A percentile compares a stretch with the other conserved stretches of the same genome.
phyloP scores from a whole-genome alignment of 163 green algal genomes.

The Coccomyxa subellipsoidea region DNA sequence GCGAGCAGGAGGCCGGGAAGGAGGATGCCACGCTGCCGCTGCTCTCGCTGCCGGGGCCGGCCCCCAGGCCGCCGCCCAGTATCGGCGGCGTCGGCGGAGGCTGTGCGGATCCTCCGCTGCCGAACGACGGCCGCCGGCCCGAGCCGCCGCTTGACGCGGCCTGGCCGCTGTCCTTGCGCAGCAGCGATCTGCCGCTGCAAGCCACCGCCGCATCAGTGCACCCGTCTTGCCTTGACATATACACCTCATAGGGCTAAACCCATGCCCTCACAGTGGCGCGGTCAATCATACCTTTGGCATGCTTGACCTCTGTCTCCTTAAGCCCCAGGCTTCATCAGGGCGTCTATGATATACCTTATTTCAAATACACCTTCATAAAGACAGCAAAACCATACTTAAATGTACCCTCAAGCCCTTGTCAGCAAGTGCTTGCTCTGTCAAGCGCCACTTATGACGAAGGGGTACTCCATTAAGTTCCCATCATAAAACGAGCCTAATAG shows the following conservation, averaged over 20 bases:
- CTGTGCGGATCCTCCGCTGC: not conserved
- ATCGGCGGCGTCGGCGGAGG: conserved; percentile 17
- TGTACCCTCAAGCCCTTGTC: too few species aligned
- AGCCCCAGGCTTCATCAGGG: too few species aligned
- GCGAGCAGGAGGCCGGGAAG: conserved; percentile 55
- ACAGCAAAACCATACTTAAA: too few species aligned
- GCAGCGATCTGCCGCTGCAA: not conserved
- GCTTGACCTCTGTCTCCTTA: too few species aligned
- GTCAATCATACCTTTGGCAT: too few species aligned
- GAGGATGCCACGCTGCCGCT: conserved; percentile 28
- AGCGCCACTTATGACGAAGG: too few species aligned
- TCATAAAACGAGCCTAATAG: too few species aligned
- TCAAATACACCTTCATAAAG: too few species aligned
- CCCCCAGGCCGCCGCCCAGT: not conserved
- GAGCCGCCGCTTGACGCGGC: not conserved
- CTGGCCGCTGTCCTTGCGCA: not conserved
- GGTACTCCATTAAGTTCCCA: too few species aligned
- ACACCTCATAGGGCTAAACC: not conserved
- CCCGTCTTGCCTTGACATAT: not conserved
- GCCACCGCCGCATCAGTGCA: not conserved
- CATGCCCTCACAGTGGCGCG: too few species aligned
- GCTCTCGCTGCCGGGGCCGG: conserved; percentile 20
- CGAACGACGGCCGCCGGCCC: not conserved
- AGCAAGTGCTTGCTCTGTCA: too few species aligned
- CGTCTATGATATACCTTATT: too few species aligned